These are phyloP conservation scores for Nematocida major DNA, from an alignment of 371 early-diverging fungal genomes.

Conservation along the genomic window DNA sequence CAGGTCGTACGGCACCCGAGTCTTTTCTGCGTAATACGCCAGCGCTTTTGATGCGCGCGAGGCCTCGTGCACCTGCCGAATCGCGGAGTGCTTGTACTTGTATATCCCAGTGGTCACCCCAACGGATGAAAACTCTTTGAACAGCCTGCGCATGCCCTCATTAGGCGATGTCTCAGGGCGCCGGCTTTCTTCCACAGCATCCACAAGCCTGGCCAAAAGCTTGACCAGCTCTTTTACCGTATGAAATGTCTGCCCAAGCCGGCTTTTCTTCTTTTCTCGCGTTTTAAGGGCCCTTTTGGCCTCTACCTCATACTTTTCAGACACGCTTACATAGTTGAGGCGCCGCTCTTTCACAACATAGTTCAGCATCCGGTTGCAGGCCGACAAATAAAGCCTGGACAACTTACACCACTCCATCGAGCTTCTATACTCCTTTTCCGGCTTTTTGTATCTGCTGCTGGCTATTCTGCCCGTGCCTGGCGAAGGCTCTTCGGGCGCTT, in stretches of 20 bases:
- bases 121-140: slow-evolving; percentile 94
- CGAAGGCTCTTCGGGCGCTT: slow-evolving; percentile 6
- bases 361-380: slow-evolving; percentile 94
- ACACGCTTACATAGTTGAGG: slow-evolving; percentile 86
- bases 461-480: background rate
- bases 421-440: slow-evolving; percentile 91
- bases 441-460: slow-evolving; percentile 71
- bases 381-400: slow-evolving; percentile 87
- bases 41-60: slow-evolving; percentile 51
- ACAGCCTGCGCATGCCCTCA: slow-evolving; percentile 88
- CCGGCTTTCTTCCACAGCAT: slow-evolving; percentile 87
- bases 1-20: slow-evolving; percentile 88
- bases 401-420: slow-evolving; percentile 97
- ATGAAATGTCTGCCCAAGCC: slow-evolving; percentile 94
- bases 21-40: slow-evolving; percentile 68
- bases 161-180: slow-evolving; percentile 80
- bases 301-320: slow-evolving; percentile 94
- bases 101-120: slow-evolving; percentile 98
- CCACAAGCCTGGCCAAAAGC: slow-evolving; percentile 88
- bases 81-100: slow-evolving; percentile 93
- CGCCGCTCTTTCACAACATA: slow-evolving; percentile 86
- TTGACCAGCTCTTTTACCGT: slow-evolving; percentile 84
- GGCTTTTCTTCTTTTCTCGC: slow-evolving; percentile 94
- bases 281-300: slow-evolving; percentile 92
- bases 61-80: slow-evolving; percentile 87